These are phyloP conservation scores for Penicillium macrosclerotiorum DNA, from an alignment of 495 filamentous ascomycete genomes.

Conservation along the genomic window DNA sequence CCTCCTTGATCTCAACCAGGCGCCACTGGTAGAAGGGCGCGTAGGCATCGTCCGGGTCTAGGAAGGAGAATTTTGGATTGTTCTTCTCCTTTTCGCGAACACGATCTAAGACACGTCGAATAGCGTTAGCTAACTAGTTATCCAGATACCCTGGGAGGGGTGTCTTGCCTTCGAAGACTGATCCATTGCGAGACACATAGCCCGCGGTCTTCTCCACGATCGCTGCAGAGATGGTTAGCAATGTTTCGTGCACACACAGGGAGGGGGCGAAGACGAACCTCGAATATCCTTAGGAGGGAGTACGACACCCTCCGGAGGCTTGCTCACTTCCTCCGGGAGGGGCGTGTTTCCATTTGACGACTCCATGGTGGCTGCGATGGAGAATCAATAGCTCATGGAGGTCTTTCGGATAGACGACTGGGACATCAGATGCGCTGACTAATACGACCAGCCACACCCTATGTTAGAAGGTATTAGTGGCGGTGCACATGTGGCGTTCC, in stretches of 20 bases:
- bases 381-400: too few relatives aligned
- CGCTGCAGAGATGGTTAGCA: slow-evolving; percentile 41
- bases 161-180: slow-evolving; percentile 71
- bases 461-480: neutral
- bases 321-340: slow-evolving; percentile 56
- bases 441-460: neutral
- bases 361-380: slow-evolving; percentile 36
- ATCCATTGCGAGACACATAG: slow-evolving; percentile 79
- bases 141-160: neutral
- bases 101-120: slow-evolving; percentile 52
- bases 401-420: neutral
- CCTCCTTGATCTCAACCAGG: slow-evolving; percentile 76
- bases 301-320: slow-evolving; percentile 78
- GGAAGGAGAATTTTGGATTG: slow-evolving; percentile 90
- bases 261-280: slow-evolving; percentile 32
- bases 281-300: slow-evolving; percentile 81
- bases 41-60: slow-evolving; percentile 79
- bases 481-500: neutral
- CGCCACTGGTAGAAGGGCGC: slow-evolving; percentile 88
- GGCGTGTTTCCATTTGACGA: slow-evolving; percentile 58
- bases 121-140: neutral
- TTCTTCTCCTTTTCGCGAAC: slow-evolving; percentile 81
- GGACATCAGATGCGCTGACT: slow-evolving; percentile 1
- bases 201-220: slow-evolving; percentile 96
- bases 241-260: slow-evolving; percentile 1